Conservation (phyloP, 2,329 filamentous ascomycete species). For the Pseudocercospora musae region DNA sequence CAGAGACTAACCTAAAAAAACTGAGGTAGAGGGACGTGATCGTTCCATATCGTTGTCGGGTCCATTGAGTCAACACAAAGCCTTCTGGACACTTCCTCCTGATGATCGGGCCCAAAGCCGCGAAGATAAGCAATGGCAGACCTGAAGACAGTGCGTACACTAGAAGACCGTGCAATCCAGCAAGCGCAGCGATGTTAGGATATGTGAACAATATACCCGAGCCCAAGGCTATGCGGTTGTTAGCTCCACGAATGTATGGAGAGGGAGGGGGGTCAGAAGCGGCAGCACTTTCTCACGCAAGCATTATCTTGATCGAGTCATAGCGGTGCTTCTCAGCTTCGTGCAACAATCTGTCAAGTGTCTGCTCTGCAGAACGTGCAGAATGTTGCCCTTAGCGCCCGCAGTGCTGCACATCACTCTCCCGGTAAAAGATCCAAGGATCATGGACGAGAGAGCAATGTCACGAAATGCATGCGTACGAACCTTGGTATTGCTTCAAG, state of each 20-base stretch:
- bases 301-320: conserved; percentile 98
- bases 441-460: conserved; percentile 10
- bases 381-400: conserved; percentile 62
- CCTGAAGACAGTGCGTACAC: conserved; percentile 72
- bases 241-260: conserved; percentile 25
- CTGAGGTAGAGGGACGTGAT: conserved; percentile 70
- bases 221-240: conserved; percentile 61
- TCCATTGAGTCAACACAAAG: conserved; percentile 83
- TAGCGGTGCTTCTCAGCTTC: conserved; percentile 95
- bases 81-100: conserved; percentile 76
- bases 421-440: not conserved
- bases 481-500: conserved; percentile 13
- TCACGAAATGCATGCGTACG: conserved; percentile 22
- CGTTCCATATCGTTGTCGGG: conserved; percentile 70
- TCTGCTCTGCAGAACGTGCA: not conserved
- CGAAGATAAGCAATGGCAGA: conserved; percentile 71
- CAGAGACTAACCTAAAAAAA: conserved; percentile 58
- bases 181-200: conserved; percentile 73
- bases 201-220: conserved; percentile 82
- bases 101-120: conserved; percentile 71
- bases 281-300: conserved; percentile 98
- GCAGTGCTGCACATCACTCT: conserved; percentile 62
- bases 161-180: conserved; percentile 73
- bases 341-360: conserved; percentile 32
- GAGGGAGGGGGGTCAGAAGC: conserved; percentile 56